Conservation (phyloP, 2,329 filamentous ascomycete genomes). For the Lasiodiplodia hormozganensis region DNA sequence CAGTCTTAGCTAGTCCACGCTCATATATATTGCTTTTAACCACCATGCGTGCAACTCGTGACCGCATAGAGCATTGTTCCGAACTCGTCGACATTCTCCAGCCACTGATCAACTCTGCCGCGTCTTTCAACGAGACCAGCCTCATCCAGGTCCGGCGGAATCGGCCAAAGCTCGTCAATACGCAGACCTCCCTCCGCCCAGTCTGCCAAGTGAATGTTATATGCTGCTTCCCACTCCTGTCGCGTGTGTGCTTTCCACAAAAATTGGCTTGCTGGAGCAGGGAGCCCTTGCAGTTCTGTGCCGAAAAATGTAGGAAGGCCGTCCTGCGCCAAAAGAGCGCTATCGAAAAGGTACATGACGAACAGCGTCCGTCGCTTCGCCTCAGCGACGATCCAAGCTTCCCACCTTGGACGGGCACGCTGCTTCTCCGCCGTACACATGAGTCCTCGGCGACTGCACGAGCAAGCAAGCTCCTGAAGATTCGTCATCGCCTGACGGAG, state of each 20-base stretch:
- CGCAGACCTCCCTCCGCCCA: conserved; percentile 52
- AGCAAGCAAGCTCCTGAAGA: conserved; percentile 59
- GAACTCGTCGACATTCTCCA: conserved; percentile 60
- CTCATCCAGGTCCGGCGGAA: conserved; percentile 42
- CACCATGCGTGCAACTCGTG: conserved; percentile 36
- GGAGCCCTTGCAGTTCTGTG: conserved; percentile 55
- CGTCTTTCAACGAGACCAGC: conserved; percentile 36
- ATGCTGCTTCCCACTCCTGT: conserved; percentile 52
- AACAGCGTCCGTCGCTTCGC: conserved; percentile 61
- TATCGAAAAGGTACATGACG: conserved; percentile 62
- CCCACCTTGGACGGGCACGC: conserved; percentile 55
- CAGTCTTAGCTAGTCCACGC: not conserved
- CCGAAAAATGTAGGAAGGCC: conserved; percentile 57
- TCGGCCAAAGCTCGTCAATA: conserved; percentile 61
- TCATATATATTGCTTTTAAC: not conserved
- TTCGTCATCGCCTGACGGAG: conserved; percentile 55
- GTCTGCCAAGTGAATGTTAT: conserved; percentile 51
- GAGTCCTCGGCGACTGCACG: conserved; percentile 46
- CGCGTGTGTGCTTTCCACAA: conserved; percentile 54
- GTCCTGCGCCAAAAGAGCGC: conserved; percentile 53
- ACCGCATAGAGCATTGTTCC: conserved; percentile 62
- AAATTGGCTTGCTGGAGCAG: conserved; percentile 41
- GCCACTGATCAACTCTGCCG: conserved; percentile 56
- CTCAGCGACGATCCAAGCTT: conserved; percentile 61
- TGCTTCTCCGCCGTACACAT: conserved; percentile 52